phyloP scores from a whole-genome alignment of 2,329 filamentous ascomycete species.

The Aspergillus candidus region DNA sequence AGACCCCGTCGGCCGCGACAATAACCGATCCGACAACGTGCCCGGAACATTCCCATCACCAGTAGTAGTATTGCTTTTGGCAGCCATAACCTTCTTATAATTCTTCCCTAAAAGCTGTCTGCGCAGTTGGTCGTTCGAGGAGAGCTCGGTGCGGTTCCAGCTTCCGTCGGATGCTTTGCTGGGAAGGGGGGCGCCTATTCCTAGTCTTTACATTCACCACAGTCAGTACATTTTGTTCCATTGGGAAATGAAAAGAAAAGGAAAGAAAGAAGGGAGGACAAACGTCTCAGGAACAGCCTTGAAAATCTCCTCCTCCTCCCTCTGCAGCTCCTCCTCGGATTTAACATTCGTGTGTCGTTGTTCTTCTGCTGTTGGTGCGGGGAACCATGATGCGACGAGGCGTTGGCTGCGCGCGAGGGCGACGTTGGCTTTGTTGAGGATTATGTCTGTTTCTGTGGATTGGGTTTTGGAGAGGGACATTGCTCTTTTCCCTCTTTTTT shows the following conservation, averaged over 20 bases:
- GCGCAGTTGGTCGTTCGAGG: conserved; percentile 41
- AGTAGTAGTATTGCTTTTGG: conserved; percentile 25
- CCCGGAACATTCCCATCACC: neutral
- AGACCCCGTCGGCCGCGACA: too few relatives aligned
- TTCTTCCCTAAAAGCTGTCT: conserved; percentile 42
- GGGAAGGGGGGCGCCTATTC: conserved; percentile 44
- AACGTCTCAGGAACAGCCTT: conserved; percentile 50
- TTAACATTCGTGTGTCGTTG: conserved; percentile 26
- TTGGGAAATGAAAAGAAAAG: neutral
- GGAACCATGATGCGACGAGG: conserved; percentile 53
- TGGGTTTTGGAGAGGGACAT: conserved; percentile 28
- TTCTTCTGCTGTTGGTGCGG: conserved; percentile 39
- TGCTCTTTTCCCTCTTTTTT: too few relatives aligned
- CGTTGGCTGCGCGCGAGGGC: conserved; percentile 49
- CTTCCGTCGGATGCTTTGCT: conserved; percentile 35
- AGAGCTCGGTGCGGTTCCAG: conserved; percentile 36
- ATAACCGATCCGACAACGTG: too few relatives aligned
- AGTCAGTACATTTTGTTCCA: too few relatives aligned
- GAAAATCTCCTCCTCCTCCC: conserved; percentile 52
- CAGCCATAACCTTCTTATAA: conserved; percentile 35
- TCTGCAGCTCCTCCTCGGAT: conserved; percentile 41
- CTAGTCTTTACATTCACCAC: conserved; percentile 32
- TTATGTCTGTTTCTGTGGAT: conserved; percentile 40
- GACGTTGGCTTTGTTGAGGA: conserved; percentile 51
- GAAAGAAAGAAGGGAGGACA: conserved; percentile 12